phyloP scores from a whole-genome alignment of 2,329 filamentous ascomycete genomes.

The Aureobasidium sp. region DNA sequence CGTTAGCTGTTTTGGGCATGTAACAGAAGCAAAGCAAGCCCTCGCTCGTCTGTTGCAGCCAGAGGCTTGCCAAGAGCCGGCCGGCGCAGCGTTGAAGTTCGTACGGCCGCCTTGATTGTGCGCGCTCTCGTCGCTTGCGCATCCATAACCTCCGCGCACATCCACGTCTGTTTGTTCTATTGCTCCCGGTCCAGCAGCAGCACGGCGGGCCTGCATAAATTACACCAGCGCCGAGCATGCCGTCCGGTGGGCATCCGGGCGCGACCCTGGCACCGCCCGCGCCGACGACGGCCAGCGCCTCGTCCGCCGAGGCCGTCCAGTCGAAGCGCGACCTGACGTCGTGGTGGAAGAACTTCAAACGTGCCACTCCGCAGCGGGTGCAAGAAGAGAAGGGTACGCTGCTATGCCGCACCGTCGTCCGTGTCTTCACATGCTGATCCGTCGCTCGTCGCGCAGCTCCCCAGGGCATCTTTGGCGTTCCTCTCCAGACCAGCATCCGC shows the following conservation, averaged over 20 bases:
- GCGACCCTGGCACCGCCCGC: conserved; percentile 17
- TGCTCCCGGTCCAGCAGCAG: conserved; percentile 9
- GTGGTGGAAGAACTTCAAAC: conserved; percentile 97
- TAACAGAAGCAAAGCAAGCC: conserved; percentile 1
- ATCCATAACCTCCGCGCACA: conserved; percentile 4
- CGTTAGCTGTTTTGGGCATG: conserved; percentile 3
- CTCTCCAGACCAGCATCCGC: conserved; percentile 85
- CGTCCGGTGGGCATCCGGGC: conserved; percentile 28
- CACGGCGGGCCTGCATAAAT: conserved; percentile 12
- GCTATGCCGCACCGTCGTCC: not conserved
- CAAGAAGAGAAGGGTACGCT: conserved; percentile 56
- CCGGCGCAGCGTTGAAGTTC: not conserved
- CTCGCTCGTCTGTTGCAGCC: too few relatives aligned
- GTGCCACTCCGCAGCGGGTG: conserved; percentile 50
- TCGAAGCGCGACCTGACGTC: conserved; percentile 83
- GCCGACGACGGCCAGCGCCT: conserved; percentile 28
- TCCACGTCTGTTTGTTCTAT: conserved; percentile 3
- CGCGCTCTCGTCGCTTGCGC: not conserved
- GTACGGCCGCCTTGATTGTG: not conserved
- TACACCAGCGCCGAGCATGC: conserved; percentile 26
- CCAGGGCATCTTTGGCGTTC: conserved; percentile 87
- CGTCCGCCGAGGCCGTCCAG: conserved; percentile 59
- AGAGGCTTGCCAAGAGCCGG: too few relatives aligned
- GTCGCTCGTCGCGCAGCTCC: conserved; percentile 29
- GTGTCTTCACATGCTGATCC: conserved; percentile 10